Conservation (phyloP, 148 eudicot genomes). For the Chenopodium suecicum region DNA sequence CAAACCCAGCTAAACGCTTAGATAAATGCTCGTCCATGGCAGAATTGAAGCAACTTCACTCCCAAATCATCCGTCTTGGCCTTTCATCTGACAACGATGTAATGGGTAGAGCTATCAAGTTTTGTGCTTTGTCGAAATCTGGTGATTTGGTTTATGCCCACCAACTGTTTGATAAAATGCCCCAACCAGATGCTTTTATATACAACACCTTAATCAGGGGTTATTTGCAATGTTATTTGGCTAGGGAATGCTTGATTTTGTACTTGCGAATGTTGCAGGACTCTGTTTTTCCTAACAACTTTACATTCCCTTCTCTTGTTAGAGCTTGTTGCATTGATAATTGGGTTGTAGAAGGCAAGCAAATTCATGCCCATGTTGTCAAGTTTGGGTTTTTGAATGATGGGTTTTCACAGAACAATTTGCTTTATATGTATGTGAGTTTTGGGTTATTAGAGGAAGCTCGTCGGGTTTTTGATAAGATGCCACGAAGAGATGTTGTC, state of each 20-base stretch:
- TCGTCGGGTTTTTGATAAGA: slow-evolving; percentile 48
- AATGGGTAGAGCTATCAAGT: slow-evolving; percentile 64
- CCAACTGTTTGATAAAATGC: slow-evolving; percentile 48
- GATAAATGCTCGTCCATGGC: slow-evolving; percentile 56
- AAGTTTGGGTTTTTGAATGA: slow-evolving; percentile 53
- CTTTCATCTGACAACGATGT: slow-evolving; percentile 54
- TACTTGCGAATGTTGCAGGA: slow-evolving; percentile 51
- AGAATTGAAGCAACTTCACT: slow-evolving; percentile 68
- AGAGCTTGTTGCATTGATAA: slow-evolving; percentile 50
- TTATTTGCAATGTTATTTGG: slow-evolving; percentile 35
- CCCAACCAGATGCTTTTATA: slow-evolving; percentile 72
- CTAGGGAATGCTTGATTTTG: slow-evolving; percentile 38
- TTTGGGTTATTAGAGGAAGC: slow-evolving; percentile 54
- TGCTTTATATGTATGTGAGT: slow-evolving; percentile 71
- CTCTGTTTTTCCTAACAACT: slow-evolving; percentile 53
- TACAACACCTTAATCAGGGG: slow-evolving; percentile 66
- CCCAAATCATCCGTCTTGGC: slow-evolving; percentile 62
- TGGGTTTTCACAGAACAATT: slow-evolving; percentile 55
- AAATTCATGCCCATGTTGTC: slow-evolving; percentile 62
- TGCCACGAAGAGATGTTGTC: slow-evolving; percentile 42
- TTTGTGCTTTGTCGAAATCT: slow-evolving; percentile 48
- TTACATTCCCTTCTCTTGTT: slow-evolving; percentile 61
- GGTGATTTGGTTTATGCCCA: slow-evolving; percentile 61
- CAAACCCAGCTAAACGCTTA: slow-evolving; percentile 32
- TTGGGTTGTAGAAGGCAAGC: slow-evolving; percentile 50